Percentiles rank a stretch among this genome's conserved stretches.
These are phyloP conservation scores for Solanum dulcamara DNA, from an alignment of 257 asterid species.

Conservation along the genomic window DNA sequence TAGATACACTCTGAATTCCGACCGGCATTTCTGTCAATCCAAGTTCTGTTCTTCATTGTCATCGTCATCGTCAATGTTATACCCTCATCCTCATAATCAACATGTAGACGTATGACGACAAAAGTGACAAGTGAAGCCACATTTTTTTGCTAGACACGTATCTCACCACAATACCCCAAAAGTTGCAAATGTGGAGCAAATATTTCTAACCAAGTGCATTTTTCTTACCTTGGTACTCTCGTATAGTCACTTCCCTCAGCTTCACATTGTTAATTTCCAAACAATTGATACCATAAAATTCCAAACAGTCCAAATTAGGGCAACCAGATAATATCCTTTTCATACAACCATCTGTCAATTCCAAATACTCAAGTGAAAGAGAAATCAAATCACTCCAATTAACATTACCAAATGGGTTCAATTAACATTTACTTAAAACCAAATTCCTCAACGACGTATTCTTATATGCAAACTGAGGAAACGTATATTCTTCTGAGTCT, in stretches of 20 bases:
- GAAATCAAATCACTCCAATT: background rate
- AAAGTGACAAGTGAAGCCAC: background rate
- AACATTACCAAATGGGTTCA: background rate
- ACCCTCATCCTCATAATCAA: too few relatives aligned
- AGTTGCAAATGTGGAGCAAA: background rate
- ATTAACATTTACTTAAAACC: background rate
- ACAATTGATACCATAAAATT: background rate
- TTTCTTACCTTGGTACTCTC: too few relatives aligned
- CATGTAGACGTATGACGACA: too few relatives aligned
- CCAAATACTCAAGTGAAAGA: background rate
- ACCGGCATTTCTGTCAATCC: too few relatives aligned
- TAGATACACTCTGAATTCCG: too few relatives aligned
- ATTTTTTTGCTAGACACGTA: too few relatives aligned
- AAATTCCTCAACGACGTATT: background rate
- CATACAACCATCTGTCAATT: background rate
- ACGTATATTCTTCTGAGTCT: background rate
- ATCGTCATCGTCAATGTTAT: too few relatives aligned
- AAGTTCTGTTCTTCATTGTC: too few relatives aligned
- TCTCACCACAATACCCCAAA: background rate
- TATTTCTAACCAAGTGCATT: too few relatives aligned
- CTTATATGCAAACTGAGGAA: background rate
- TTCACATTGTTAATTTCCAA: background rate
- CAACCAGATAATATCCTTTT: background rate
- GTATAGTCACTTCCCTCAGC: background rate
- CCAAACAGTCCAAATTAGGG: background rate